These are phyloP conservation scores for Trifolium repens DNA, from an alignment of 306 rosid species.

Conservation along the genomic window DNA sequence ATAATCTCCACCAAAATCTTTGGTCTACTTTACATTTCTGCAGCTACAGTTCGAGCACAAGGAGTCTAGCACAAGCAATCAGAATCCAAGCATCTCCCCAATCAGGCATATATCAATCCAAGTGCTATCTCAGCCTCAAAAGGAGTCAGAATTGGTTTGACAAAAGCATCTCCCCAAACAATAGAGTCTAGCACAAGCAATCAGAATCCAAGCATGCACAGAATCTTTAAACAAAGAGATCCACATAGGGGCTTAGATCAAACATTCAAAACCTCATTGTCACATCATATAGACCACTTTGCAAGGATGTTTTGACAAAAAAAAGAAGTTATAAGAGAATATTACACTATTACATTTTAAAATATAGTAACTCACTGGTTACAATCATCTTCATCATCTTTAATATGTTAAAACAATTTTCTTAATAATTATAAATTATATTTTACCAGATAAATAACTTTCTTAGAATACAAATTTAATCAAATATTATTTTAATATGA, in stretches of 20 bases:
- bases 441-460: neutral
- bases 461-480: too few relatives aligned
- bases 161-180: constrained; percentile 92
- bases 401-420: neutral
- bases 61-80: too few relatives aligned
- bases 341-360: too few relatives aligned
- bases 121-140: constrained; percentile 88
- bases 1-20: constrained; percentile 11
- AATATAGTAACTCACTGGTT: neutral
- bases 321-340: neutral
- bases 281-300: too few relatives aligned
- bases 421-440: too few relatives aligned
- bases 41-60: constrained; percentile 31
- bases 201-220: constrained; percentile 92
- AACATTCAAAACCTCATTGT: constrained; percentile 60
- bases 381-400: too few relatives aligned
- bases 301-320: too few relatives aligned
- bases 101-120: constrained; percentile 64
- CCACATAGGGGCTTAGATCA: constrained; percentile 76
- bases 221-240: constrained; percentile 75
- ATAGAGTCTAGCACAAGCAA: constrained; percentile 87
- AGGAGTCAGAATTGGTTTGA: constrained; percentile 80
- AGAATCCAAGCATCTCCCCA: constrained; percentile 43
- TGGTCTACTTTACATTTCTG: constrained; percentile 24
- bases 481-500: too few relatives aligned